Base-by-base conservation (phyloP, 176 grass and related monocot species). In the Melocanna baccifera region DNA sequence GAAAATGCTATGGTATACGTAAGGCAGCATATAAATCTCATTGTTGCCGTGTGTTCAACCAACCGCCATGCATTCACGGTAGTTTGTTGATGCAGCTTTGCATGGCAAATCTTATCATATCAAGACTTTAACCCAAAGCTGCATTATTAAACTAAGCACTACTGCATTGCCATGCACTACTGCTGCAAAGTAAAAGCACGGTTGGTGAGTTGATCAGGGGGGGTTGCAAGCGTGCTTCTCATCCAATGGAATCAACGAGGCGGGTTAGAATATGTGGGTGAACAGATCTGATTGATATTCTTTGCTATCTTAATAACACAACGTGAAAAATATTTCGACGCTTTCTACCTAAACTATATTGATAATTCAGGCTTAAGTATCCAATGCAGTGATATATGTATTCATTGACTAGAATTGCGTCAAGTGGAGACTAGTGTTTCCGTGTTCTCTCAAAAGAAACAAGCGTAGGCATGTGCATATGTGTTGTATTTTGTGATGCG, bases 61-160 rank as follows among this genome's bases (percentile, higher is more conserved):
- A 83, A 9, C 65, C 43, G 78, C 56, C 34, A 28, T 55, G 37
- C 69, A 30, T 42, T 40, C 26, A 26, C 61, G 20, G 29, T 22
- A 55, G 18, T 81, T 86, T 63, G 36, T 73, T 74, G 67, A 43
- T 87, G 69, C 59, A 62, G 79, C 52, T 76, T 70, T 51, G 32
- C 42, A 29, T 53, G 4, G 30, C 32, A 56, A 45, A 86, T 74
- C 58, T 53, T 23, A 66, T 41, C 68, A n/a, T 80, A 81, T 74
- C 77, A 71, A 62, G 73, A 61, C 30, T 88, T 77, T 77, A 67
- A 71, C 66, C 32, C 42, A 70, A 71, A 71, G 73, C 19, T 69
- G 11, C 12, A 71, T 71, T 71, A 88, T 48, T 55, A 78, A 71
- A 45, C 42, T 6, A 64, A 42, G 71, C 16, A 61, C 20, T 75